phyloP scores from a whole-genome alignment of 2,329 filamentous ascomycete species.

The Calonectria fujianensis region DNA sequence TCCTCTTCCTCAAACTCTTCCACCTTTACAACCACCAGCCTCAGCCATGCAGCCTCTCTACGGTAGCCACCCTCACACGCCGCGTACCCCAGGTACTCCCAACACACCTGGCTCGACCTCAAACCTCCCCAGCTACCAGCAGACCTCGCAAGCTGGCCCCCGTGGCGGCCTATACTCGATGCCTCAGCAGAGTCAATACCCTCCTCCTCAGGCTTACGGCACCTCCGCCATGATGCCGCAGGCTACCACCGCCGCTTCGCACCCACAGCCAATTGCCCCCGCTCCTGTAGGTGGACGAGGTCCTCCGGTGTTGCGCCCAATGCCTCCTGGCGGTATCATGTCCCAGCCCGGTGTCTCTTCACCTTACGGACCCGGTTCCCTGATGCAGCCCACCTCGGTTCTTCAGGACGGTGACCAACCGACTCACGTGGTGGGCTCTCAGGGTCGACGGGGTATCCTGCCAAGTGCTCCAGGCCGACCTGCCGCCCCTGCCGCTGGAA shows the following conservation, averaged over 20 bases:
- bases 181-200: slow-evolving; percentile 73
- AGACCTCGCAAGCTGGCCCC: slow-evolving; percentile 68
- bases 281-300: slow-evolving; percentile 76
- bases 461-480: slow-evolving; percentile 92
- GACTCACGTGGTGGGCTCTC: slow-evolving; percentile 95
- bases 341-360: slow-evolving; percentile 74
- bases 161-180: slow-evolving; percentile 73
- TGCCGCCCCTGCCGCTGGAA: slow-evolving; percentile 82
- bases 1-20: slow-evolving; percentile 72
- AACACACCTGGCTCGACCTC: slow-evolving; percentile 75
- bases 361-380: slow-evolving; percentile 75
- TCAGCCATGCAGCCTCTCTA: slow-evolving; percentile 68
- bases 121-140: slow-evolving; percentile 73
- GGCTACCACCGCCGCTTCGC: slow-evolving; percentile 78
- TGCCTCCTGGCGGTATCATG: slow-evolving; percentile 81
- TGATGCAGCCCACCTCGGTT: slow-evolving; percentile 75
- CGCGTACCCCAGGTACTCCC: slow-evolving; percentile 77
- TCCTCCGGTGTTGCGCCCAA: slow-evolving; percentile 79
- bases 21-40: slow-evolving; percentile 71
- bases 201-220: slow-evolving; percentile 72
- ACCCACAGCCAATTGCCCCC: slow-evolving; percentile 85
- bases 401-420: slow-evolving; percentile 78
- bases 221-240: slow-evolving; percentile 80
- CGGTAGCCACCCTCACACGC: slow-evolving; percentile 76
- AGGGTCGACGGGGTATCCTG: slow-evolving; percentile 92